A percentile compares a stretch with the other conserved stretches of the same genome.
Conservation (phyloP, 106 monocot genomes). For the Apostasia shenzhenica region DNA sequence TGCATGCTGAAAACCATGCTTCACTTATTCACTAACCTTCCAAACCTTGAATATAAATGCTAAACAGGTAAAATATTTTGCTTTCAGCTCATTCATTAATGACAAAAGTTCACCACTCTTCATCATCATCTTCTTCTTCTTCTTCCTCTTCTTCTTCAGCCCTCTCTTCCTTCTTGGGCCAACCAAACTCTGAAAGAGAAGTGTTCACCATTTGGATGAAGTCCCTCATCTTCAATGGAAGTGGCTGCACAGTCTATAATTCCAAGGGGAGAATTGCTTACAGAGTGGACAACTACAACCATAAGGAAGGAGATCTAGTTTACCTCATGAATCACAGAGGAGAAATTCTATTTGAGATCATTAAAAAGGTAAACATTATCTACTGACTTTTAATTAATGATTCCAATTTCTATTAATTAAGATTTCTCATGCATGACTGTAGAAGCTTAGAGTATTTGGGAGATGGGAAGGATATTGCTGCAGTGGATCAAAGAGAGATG, state of each 20-base stretch:
- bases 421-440: not conserved
- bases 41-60: too few species aligned
- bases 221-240: constrained; percentile 3
- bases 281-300: not conserved
- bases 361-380: not conserved
- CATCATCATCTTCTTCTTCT: constrained; percentile 1
- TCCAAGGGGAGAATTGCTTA: constrained; percentile 2
- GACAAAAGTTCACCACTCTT: constrained; percentile 15
- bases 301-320: not conserved
- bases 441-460: constrained; percentile 7
- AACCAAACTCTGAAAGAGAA: not conserved
- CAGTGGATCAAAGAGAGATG: not conserved
- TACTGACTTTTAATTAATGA: not conserved
- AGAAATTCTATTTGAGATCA: not conserved
- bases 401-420: not conserved
- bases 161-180: not conserved
- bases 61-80: too few species aligned
- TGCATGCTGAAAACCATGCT: too few species aligned
- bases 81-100: constrained; percentile 1
- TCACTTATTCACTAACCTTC: too few species aligned
- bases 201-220: constrained; percentile 9
- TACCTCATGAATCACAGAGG: constrained; percentile 6
- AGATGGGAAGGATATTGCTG: constrained; percentile 28
- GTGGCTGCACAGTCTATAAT: constrained; percentile 7
- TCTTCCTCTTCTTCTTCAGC: not conserved